Conservation (phyloP, 352 stramenopile genomes). For the Globisporangium spinosum region DNA sequence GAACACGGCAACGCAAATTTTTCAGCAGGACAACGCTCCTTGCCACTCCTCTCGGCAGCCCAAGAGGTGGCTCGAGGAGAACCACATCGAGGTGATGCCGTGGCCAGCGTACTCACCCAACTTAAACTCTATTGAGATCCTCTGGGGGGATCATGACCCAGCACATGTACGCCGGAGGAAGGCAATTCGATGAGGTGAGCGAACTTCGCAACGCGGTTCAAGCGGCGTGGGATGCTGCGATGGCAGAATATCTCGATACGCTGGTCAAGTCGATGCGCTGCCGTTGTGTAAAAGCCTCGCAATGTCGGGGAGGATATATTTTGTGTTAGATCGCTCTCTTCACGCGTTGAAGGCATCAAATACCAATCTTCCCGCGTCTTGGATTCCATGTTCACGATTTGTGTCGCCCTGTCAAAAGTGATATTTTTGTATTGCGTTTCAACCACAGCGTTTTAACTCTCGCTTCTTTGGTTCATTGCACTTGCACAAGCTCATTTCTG, state of each 20-base stretch:
- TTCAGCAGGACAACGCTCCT: background rate
- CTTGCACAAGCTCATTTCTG: too few species aligned
- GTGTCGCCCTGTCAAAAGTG: too few species aligned
- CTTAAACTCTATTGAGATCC: background rate
- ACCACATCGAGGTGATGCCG: background rate
- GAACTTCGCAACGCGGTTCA: background rate
- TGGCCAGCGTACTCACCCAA: background rate
- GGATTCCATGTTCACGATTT: too few species aligned
- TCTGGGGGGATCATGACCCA: background rate
- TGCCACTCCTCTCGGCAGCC: background rate
- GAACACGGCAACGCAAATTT: too few species aligned
- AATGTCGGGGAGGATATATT: background rate
- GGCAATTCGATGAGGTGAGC: background rate
- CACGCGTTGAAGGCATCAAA: background rate
- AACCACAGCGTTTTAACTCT: too few species aligned
- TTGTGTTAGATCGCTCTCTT: background rate
- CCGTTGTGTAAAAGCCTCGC: background rate
- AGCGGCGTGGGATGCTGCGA: background rate
- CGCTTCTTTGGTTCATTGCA: too few species aligned
- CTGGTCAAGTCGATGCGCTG: background rate
- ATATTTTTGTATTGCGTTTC: too few species aligned
- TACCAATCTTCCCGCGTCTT: too few species aligned
- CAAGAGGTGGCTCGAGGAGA: background rate
- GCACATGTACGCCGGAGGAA: background rate
- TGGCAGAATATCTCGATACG: background rate